A percentile compares a stretch with the other conserved stretches of the same genome.
These are phyloP conservation scores for Neocatenulostroma microsporum DNA, from an alignment of 2,329 filamentous ascomycete genomes.

Conservation along the genomic window DNA sequence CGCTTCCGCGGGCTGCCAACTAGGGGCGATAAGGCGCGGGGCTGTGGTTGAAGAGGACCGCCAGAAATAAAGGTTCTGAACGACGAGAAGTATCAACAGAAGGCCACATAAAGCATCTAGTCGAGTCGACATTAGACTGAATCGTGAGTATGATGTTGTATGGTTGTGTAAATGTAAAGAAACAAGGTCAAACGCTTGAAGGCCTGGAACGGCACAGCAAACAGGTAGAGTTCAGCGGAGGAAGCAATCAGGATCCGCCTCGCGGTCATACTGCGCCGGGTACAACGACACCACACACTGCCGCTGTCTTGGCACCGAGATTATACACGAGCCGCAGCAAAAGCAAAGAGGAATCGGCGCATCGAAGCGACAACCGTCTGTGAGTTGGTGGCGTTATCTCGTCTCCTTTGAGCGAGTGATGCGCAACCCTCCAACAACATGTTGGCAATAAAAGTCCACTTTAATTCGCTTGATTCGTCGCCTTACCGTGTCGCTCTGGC, in stretches of 20 bases:
- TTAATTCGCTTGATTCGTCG: too few species aligned
- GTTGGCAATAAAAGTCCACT: too few species aligned
- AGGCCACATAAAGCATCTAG: background rate
- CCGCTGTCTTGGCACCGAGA: too few species aligned
- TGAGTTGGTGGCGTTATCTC: too few species aligned
- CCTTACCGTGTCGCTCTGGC: too few species aligned
- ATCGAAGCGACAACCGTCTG: too few species aligned
- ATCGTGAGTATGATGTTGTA: background rate
- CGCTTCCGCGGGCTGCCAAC: background rate
- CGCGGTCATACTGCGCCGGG: conserved; percentile 1
- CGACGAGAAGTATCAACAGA: conserved; percentile 1
- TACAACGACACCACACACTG: too few species aligned
- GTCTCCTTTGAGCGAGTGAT: too few species aligned
- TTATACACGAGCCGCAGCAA: too few species aligned
- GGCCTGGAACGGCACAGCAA: background rate
- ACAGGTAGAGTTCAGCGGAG: background rate
- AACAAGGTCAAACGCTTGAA: background rate
- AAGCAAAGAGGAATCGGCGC: too few species aligned
- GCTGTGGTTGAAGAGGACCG: background rate
- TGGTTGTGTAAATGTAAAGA: background rate
- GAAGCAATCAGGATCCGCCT: background rate
- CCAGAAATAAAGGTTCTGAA: background rate
- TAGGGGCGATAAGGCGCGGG: background rate
- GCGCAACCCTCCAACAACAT: too few species aligned
- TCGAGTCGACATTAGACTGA: background rate